These are phyloP conservation scores for Verruconis gallopava DNA, from an alignment of 2,329 filamentous ascomycete species.

Conservation along the genomic window DNA sequence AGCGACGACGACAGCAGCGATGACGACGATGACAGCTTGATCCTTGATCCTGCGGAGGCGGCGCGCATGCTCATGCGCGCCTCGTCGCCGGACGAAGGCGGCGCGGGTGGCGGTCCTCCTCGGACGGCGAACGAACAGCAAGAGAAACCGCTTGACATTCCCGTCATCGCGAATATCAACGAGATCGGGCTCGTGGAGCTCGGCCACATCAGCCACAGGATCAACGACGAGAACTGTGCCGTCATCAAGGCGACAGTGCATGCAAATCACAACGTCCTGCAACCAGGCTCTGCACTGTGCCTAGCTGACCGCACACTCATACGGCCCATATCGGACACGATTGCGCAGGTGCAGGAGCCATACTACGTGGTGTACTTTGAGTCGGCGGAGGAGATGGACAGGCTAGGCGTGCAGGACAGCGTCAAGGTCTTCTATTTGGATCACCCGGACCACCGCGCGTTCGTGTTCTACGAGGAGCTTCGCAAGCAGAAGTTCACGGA, in stretches of 20 bases:
- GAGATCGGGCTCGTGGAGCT: constrained; percentile 67
- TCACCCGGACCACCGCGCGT: constrained; percentile 51
- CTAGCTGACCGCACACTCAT: constrained; percentile 61
- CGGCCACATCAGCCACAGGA: constrained; percentile 61
- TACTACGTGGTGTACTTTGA: constrained; percentile 73
- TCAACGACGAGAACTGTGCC: constrained; percentile 56
- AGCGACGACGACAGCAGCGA: constrained; percentile 24
- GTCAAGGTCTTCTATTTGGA: constrained; percentile 68
- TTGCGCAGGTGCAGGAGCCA: constrained; percentile 76
- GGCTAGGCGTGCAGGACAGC: constrained; percentile 54
- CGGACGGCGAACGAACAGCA: constrained; percentile 70
- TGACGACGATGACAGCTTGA: constrained; percentile 47
- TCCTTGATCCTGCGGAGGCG: constrained; percentile 70
- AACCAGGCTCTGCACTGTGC: constrained; percentile 73
- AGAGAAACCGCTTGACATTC: constrained; percentile 42
- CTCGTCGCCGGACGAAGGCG: constrained; percentile 46
- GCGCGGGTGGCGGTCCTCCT: constrained; percentile 58
- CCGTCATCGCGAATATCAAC: constrained; percentile 62
- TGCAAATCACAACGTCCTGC: constrained; percentile 50
- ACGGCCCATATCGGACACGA: constrained; percentile 70
- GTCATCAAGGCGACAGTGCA: constrained; percentile 57
- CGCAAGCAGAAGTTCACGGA: constrained; percentile 76
- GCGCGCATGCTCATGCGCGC: constrained; percentile 75
- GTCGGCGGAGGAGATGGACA: constrained; percentile 52
- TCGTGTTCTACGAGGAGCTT: constrained; percentile 75